These are phyloP conservation scores for Pestalotiopsis sp. DNA, from an alignment of 2,329 filamentous ascomycete genomes.

Conservation along the genomic window DNA sequence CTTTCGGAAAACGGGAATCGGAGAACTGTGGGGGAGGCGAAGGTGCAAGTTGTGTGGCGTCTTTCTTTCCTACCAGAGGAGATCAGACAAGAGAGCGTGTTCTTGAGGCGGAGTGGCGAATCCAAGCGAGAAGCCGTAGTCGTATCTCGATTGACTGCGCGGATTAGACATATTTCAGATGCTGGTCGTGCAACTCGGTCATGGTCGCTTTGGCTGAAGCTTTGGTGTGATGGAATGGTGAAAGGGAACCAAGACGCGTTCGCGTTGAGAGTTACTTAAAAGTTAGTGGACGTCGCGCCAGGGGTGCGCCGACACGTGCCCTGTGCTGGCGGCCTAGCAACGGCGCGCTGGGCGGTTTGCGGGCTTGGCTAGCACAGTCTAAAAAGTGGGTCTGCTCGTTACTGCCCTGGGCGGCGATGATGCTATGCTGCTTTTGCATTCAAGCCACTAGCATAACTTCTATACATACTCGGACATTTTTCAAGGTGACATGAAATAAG, in stretches of 20 bases:
- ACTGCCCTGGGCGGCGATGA: neutral
- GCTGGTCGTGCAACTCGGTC: slow-evolving; percentile 18
- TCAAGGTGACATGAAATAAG: neutral
- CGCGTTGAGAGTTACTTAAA: neutral
- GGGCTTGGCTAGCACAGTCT: slow-evolving; percentile 1
- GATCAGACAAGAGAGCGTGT: slow-evolving; percentile 46
- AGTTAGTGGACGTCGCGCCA: neutral
- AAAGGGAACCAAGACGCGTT: neutral
- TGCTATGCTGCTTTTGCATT: neutral
- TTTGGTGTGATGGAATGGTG: neutral
- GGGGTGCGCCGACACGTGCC: slow-evolving; percentile 1
- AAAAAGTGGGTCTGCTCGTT: neutral
- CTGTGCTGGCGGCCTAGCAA: neutral
- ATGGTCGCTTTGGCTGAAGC: neutral
- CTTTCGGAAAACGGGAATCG: slow-evolving; percentile 70
- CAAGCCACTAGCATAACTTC: neutral
- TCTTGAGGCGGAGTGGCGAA: slow-evolving; percentile 21
- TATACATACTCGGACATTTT: neutral
- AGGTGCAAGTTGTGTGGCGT: slow-evolving; percentile 56
- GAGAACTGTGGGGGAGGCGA: slow-evolving; percentile 79
- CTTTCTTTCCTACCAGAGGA: slow-evolving; percentile 25
- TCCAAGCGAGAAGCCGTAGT: slow-evolving; percentile 17
- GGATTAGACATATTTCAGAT: slow-evolving; percentile 28
- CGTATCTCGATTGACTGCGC: slow-evolving; percentile 34
- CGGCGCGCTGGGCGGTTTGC: neutral